Conservation (phyloP, 495 filamentous ascomycete species). For the Elasticomyces elasticus region DNA sequence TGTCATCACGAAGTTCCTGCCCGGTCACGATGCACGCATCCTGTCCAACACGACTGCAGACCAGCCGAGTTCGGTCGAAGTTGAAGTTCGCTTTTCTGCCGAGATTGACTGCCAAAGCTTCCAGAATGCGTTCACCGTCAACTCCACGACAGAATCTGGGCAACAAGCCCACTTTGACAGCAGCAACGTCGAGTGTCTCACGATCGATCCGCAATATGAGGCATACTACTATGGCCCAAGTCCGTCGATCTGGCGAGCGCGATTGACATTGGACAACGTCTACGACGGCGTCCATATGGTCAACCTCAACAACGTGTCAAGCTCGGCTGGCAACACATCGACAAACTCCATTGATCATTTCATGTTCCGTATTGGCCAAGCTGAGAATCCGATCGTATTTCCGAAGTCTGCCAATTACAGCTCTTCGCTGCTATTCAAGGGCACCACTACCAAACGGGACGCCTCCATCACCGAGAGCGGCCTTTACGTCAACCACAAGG, state of each 20-base stretch:
- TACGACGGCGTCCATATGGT: conserved; percentile 56
- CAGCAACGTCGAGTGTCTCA: conserved; percentile 37
- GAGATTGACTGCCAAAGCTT: conserved; percentile 54
- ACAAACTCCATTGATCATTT: conserved; percentile 49
- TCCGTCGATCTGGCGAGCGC: conserved; percentile 46
- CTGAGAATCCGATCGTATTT: conserved; percentile 53
- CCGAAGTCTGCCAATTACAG: conserved; percentile 48
- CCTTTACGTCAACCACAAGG: conserved; percentile 48
- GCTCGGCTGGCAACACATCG: conserved; percentile 26
- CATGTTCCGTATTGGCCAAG: conserved; percentile 45
- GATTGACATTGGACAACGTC: conserved; percentile 46
- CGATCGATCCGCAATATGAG: conserved; percentile 23
- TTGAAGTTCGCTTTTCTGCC: conserved; percentile 51
- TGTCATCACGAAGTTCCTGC: conserved; percentile 55
- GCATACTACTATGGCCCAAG: conserved; percentile 36
- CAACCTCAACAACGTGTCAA: conserved; percentile 48
- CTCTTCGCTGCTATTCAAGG: conserved; percentile 12
- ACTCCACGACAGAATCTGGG: conserved; percentile 43
- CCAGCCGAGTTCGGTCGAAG: conserved; percentile 38
- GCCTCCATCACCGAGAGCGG: neutral
- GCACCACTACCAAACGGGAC: conserved; percentile 1
- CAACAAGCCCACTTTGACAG: conserved; percentile 34
- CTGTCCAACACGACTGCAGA: conserved; percentile 40
- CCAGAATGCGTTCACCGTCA: conserved; percentile 40
- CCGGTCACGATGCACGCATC: conserved; percentile 54